phyloP scores from a whole-genome alignment of 2,329 filamentous ascomycete species.

The Amauroascus verrucosus region DNA sequence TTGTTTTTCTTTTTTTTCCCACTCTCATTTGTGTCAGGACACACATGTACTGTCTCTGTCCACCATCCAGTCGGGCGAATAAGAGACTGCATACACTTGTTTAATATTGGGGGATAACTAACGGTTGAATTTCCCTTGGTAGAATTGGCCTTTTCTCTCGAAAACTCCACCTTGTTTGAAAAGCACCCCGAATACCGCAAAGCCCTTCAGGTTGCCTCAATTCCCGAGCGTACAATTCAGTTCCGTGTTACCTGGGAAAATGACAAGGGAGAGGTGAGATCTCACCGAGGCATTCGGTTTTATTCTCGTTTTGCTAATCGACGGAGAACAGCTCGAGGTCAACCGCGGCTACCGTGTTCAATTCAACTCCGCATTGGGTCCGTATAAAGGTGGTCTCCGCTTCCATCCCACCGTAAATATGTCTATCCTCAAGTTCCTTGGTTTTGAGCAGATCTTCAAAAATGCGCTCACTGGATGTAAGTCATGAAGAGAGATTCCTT shows the following conservation, averaged over 20 bases:
- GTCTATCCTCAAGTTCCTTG: constrained; percentile 82
- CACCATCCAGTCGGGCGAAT: neutral
- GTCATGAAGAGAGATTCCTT: constrained; percentile 30
- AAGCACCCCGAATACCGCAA: constrained; percentile 91
- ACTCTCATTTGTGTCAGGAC: neutral
- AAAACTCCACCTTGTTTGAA: constrained; percentile 84
- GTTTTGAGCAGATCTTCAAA: constrained; percentile 99
- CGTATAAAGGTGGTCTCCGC: constrained; percentile 94
- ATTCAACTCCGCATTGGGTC: constrained; percentile 95
- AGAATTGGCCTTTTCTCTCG: constrained; percentile 93
- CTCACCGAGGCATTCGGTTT: neutral
- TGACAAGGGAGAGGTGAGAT: constrained; percentile 57
- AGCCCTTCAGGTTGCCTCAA: constrained; percentile 73
- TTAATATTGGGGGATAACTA: constrained; percentile 13
- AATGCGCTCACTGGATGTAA: constrained; percentile 91
- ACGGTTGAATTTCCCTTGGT: constrained; percentile 13
- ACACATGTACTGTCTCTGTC: too few species aligned
- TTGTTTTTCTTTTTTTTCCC: neutral
- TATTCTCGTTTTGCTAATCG: constrained; percentile 7
- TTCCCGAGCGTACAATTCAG: constrained; percentile 92
- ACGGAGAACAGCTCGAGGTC: constrained; percentile 56
- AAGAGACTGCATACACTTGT: constrained; percentile 10
- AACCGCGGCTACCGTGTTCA: constrained; percentile 95
- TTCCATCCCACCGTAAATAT: constrained; percentile 73
- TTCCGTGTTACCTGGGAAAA: constrained; percentile 97